Base-by-base conservation (phyloP, 306 rosid species). In the Glycyrrhiza uralensis region DNA sequence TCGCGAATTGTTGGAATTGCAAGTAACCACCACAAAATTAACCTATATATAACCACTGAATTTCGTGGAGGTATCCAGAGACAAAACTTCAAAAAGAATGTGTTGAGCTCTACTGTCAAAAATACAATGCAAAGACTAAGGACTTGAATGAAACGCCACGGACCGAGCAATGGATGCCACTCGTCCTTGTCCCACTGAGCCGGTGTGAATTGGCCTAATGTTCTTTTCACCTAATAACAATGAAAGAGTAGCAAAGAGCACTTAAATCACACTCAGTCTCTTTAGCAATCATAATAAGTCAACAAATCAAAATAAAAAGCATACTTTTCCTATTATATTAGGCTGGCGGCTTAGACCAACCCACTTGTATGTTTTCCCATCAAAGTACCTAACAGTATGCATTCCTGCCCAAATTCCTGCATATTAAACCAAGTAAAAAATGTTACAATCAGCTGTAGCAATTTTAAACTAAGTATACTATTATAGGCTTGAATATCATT, bases 341-440 rank as follows among this genome's bases (percentile, higher is more conserved):
- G 99, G 99, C 75, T 95, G 99, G 50, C 91, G 96, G 76, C 99
- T 95, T 65, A 95, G 86, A 83, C 99, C 99, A 20, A 91, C 97
- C 97, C 99, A 95, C 82, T 95, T 95, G 81, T 95, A 95, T 33
- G 99, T 95, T 85, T 89, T 91, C 66, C 99, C 99, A 24, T 95
- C 99, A 24, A 95, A 95, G 85, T 95, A 91, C 66, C 97, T 82
- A 57, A 95, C 99, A 38, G 97, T 95, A 76, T 84, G 84, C 99
- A 95, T 95, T 80, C 99, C 99, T 28, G 99, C 99, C 99, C 99
- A 95, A 62, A 95, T 95, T 72, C 99, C 99, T 91, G 91, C 76
- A 81, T 36, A 54, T 50, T 30, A 50, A 67, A 77, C 15, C 47
- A 63, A 73, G 56, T 59, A 72, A 64, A 42, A 54, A 11, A 64